These are phyloP conservation scores for Sporothrix pallida DNA, from an alignment of 2,329 filamentous ascomycete genomes.

Conservation along the genomic window DNA sequence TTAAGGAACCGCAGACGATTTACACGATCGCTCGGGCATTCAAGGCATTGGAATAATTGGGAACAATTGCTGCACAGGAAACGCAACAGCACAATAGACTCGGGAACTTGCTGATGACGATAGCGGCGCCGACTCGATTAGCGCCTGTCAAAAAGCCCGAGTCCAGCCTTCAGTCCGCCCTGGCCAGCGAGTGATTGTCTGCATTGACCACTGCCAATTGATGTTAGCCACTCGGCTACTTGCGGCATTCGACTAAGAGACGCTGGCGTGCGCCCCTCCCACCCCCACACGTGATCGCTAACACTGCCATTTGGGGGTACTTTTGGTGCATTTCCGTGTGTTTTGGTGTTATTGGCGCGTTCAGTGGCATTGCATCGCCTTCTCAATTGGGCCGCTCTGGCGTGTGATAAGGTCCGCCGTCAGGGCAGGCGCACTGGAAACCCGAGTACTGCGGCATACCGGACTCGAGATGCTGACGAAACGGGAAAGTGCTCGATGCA, in stretches of 20 bases:
- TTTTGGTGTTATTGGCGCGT: neutral
- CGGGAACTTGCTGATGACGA: neutral
- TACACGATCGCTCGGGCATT: neutral
- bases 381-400: neutral
- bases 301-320: conserved; percentile 19
- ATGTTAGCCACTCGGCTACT: conserved; percentile 39
- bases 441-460: neutral
- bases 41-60: conserved; percentile 3
- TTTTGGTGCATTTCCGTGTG: neutral
- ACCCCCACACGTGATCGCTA: conserved; percentile 37
- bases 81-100: neutral
- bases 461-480: conserved; percentile 10
- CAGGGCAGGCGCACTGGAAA: neutral
- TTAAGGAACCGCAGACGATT: too few relatives aligned
- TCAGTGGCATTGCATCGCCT: neutral
- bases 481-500: conserved; percentile 15
- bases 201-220: neutral
- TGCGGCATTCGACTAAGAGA: conserved; percentile 38
- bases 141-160: conserved; percentile 14
- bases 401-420: conserved; percentile 9
- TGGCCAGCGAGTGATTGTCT: too few relatives aligned
- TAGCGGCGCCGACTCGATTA: neutral
- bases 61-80: neutral
- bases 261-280: neutral
- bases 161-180: neutral